A percentile compares a stretch with the other conserved stretches of the same genome.
Conservation (phyloP, 768 basidiomycete species). For the Amanita pallidorosea region DNA sequence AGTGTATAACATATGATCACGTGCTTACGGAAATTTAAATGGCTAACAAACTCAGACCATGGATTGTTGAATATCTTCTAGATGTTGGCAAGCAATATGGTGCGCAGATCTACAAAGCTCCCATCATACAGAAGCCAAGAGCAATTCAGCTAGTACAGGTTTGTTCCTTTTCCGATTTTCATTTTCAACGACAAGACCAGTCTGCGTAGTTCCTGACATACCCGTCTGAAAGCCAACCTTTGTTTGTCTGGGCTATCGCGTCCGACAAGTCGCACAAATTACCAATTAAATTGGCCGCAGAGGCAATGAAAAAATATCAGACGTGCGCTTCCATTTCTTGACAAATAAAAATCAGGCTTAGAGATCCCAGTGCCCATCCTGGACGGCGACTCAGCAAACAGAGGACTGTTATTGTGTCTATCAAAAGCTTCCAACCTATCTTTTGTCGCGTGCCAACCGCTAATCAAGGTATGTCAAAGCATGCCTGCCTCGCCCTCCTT, state of each 20-base stretch:
- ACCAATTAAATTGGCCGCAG: constrained; percentile 42
- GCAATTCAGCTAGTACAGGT: constrained; percentile 56
- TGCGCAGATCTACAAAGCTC: constrained; percentile 25
- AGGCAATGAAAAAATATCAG: constrained; percentile 35
- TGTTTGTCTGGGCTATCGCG: constrained; percentile 48
- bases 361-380: constrained; percentile 10
- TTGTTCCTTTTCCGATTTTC: background rate
- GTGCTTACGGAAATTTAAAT: constrained; percentile 11
- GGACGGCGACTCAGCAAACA: constrained; percentile 30
- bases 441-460: constrained; percentile 42
- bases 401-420: constrained; percentile 33
- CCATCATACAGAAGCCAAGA: constrained; percentile 24
- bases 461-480: constrained; percentile 26
- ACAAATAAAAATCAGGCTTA: background rate
- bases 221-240: constrained; percentile 23
- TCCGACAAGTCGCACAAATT: constrained; percentile 47
- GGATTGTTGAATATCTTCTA: constrained; percentile 48
- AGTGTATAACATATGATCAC: background rate
- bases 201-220: constrained; percentile 44
- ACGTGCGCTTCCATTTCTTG: constrained; percentile 12
- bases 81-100: constrained; percentile 41
- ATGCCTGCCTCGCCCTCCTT: constrained; percentile 40
- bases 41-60: constrained; percentile 32
- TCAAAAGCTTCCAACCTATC: constrained; percentile 40
- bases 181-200: constrained; percentile 2